Base-by-base conservation (phyloP, 495 filamentous ascomycete species). In the Cetradonia linearis region DNA sequence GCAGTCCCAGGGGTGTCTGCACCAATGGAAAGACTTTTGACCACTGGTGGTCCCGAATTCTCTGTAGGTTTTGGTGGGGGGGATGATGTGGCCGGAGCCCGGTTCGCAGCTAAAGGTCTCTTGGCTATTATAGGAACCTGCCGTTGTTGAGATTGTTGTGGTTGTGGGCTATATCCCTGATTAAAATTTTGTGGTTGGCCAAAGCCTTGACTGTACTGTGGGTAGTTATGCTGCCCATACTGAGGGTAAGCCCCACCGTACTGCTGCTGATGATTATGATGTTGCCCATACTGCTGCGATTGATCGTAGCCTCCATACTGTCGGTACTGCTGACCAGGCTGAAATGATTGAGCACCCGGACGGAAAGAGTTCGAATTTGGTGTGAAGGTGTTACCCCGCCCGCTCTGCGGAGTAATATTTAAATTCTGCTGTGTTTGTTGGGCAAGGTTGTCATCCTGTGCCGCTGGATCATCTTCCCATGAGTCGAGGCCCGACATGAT, bases 381-480 rank as follows among this genome's bases (percentile, higher is more conserved):
- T 33, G 79, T 79, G 78, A 93, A 93, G 18, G 73, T 71, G 33
- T 68, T 69, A 14, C 63, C 57, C 64, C 64, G 49, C 64, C 66
- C 42, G 68, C 63, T 58, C 71, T 81, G 82, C 62, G 78, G 73
- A 70, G 84, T 83, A 44, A 91, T 70, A 65, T 89, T 89, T 71
- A 88, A 78, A 67, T 88, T 85, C 63, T 84, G 79, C 72, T 92
- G 84, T 10, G 85, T 73, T 73, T 90, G 91, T 70, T 86, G 80
- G 59, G 88, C 83, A 64, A 96, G 83, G 64, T 87, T 83, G 61
- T 93, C 87, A 56, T 95, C 87, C 76, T 95, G 88, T 52, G 83
- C 86, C 40, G 89, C 83, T 69, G 90, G 85, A 62, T 95, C 93
- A 66, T 98, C 89, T 76, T 98, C 93, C 93, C 93, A 98, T 23